Conservation (phyloP, 1,284 basidiomycete genomes). For the Puccinia horiana region DNA sequence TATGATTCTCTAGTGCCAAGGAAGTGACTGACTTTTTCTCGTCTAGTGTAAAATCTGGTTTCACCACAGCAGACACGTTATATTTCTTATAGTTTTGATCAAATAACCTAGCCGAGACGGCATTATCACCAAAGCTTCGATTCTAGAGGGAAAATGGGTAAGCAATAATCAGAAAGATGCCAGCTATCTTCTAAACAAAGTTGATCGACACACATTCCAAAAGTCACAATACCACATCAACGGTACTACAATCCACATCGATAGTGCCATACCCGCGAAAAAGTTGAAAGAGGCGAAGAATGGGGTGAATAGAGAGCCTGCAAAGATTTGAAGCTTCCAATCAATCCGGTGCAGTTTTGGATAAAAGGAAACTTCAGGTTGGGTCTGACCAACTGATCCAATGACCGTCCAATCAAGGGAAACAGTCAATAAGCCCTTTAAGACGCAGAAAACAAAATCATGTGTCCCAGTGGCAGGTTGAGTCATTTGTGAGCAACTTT, state of each 20-base stretch:
- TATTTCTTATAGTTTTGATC: constrained; percentile 42
- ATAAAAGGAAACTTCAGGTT: neutral
- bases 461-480: neutral
- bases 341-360: neutral
- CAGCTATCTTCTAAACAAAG: neutral
- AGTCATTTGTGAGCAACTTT: constrained; percentile 2
- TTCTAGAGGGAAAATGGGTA: neutral
- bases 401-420: constrained; percentile 48
- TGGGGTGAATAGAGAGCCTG: constrained; percentile 45
- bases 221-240: constrained; percentile 47
- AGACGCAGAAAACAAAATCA: neutral
- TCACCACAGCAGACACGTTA: constrained; percentile 45
- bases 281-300: constrained; percentile 46
- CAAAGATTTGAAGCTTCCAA: neutral
- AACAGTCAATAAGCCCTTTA: constrained; percentile 38
- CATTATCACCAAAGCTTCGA: constrained; percentile 47
- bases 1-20: neutral
- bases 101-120: constrained; percentile 40
- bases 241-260: constrained; percentile 47
- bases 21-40: constrained; percentile 22
- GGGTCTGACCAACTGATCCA: constrained; percentile 37
- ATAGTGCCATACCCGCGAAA: constrained; percentile 25
- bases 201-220: constrained; percentile 33
- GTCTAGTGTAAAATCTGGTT: constrained; percentile 42
- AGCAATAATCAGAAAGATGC: neutral